Percentiles rank a stretch among this genome's conserved stretches.
Evolutionary conservation across 495 filamentous ascomycete species (phyloP).

Genomic region (Annulohypoxylon maeteangense): DNA sequence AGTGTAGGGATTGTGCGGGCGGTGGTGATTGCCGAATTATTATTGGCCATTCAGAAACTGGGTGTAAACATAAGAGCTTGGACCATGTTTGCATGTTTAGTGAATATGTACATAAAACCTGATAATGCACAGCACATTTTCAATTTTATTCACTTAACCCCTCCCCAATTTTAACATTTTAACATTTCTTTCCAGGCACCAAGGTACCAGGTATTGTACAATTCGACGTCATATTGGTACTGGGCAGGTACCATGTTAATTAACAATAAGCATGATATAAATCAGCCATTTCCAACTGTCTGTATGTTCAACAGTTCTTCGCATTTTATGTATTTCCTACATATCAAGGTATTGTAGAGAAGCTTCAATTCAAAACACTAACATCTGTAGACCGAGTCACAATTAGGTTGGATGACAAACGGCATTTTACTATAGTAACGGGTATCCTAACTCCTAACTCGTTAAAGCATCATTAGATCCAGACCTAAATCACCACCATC

Average conservation of each 20-base stretch:
- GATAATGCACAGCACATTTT: neutral
- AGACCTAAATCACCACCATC: conserved; percentile 32
- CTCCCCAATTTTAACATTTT: neutral
- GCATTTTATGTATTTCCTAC: too few species aligned
- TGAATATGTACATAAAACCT: neutral
- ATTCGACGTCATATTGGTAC: neutral
- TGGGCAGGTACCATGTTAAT: neutral
- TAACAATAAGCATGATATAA: too few species aligned
- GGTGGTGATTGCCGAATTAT: conserved; percentile 24
- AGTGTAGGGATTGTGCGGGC: conserved; percentile 27
- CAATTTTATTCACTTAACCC: conserved; percentile 2
- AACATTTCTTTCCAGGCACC: too few species aligned
- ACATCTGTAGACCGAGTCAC: too few species aligned
- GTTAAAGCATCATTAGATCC: conserved; percentile 15
- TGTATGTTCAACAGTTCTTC: too few species aligned
- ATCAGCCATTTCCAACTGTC: too few species aligned
- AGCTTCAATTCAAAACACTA: too few species aligned
- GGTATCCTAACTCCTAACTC: conserved; percentile 2
- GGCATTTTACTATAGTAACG: neutral
- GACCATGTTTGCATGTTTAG: conserved; percentile 25
- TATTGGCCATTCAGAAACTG: conserved; percentile 28
- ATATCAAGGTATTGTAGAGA: too few species aligned
- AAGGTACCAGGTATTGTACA: neutral
- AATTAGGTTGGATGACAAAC: too few species aligned
- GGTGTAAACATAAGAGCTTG: conserved; percentile 45